These are phyloP conservation scores for Suillus paluster DNA, from an alignment of 768 basidiomycete genomes.

Conservation along the genomic window DNA sequence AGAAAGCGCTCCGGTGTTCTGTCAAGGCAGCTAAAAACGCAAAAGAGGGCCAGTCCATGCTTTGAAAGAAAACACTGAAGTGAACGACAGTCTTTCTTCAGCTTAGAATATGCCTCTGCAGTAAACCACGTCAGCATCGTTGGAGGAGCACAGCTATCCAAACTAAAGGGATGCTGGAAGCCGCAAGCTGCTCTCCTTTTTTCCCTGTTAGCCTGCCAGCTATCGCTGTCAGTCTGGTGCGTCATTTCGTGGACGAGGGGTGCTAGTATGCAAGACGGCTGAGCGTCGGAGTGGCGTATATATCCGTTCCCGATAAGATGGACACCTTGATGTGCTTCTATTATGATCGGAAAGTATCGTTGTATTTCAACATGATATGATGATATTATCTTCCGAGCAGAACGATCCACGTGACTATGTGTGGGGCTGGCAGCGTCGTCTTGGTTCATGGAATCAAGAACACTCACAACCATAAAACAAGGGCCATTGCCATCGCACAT, in stretches of 20 bases:
- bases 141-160: not conserved
- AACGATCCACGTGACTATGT: not conserved
- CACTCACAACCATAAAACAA: not conserved
- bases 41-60: not conserved
- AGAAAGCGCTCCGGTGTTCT: not conserved
- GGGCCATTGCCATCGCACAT: not conserved
- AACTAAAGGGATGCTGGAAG: not conserved
- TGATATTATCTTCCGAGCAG: not conserved
- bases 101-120: not conserved
- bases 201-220: not conserved
- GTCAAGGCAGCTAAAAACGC: not conserved
- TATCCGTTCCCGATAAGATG: not conserved
- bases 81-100: not conserved
- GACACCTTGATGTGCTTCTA: too few species aligned
- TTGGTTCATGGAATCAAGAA: not conserved
- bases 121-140: not conserved
- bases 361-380: not conserved
- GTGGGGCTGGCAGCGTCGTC: not conserved
- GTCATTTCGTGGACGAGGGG: not conserved
- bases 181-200: not conserved
- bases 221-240: not conserved
- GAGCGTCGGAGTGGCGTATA: not conserved
- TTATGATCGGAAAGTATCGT: not conserved
- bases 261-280: not conserved
- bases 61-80: not conserved